A percentile compares a stretch with the other conserved stretches of the same genome.
Conservation (phyloP, 2,329 filamentous ascomycete species). For the Diaporthe helianthi region DNA sequence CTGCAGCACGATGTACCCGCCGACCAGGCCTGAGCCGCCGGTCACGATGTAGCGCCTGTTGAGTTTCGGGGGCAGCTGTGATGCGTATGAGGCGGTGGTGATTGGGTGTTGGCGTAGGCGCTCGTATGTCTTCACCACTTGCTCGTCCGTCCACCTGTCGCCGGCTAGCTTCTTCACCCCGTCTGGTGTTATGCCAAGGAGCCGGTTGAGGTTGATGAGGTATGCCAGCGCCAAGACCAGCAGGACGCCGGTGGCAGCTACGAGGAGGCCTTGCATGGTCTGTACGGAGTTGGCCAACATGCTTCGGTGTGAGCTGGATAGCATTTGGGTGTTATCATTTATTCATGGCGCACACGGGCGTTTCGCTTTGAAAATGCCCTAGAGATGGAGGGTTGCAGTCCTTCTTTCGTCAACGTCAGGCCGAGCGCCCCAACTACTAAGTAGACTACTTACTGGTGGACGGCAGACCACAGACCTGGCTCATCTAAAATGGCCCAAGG, state of each 20-base stretch:
- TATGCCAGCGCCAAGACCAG: conserved; percentile 32
- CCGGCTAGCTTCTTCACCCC: conserved; percentile 40
- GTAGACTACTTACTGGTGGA: no score
- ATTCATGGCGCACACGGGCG: not conserved
- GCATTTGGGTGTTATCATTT: not conserved
- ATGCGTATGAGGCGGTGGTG: conserved; percentile 38
- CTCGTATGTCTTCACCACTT: conserved; percentile 43
- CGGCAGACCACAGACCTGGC: no score
- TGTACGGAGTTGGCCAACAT: not conserved
- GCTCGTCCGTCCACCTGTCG: conserved; percentile 43
- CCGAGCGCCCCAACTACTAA: not conserved
- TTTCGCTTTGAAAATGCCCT: not conserved
- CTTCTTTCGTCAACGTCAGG: conserved; percentile 5
- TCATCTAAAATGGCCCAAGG: conserved; percentile 3
- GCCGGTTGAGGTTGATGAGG: conserved; percentile 42
- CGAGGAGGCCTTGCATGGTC: not conserved
- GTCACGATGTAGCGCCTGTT: conserved; percentile 48
- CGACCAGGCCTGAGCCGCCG: conserved; percentile 59
- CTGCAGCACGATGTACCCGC: conserved; percentile 60
- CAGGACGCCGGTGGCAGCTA: not conserved
- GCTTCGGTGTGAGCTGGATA: not conserved
- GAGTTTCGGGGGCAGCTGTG: conserved; percentile 44
- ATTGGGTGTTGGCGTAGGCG: conserved; percentile 42
- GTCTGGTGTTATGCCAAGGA: conserved; percentile 43
- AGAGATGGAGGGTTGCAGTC: not conserved